Base-by-base conservation (phyloP, 306 rosid species). In the Dalbergia oliveri region DNA sequence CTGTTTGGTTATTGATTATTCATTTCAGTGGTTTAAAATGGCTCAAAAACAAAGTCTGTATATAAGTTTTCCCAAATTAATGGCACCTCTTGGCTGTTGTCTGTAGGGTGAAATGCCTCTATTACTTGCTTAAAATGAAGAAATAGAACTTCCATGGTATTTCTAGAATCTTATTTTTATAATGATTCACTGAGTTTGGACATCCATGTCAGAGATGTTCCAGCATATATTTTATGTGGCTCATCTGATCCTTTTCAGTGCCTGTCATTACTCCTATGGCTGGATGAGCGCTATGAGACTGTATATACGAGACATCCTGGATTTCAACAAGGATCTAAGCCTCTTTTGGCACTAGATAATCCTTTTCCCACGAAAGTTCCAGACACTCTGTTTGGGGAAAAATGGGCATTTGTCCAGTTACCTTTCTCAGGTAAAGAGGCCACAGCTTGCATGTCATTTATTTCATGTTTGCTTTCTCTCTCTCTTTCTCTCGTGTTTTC, bases 321-420 rank as follows among this genome's bases (percentile, higher is more conserved):
- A 71, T 95, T 91, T 82, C 97, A 93, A 75, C 87, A 89, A 86
- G 98, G 96, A 67, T 85, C 91, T 0, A 93, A 84, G 84, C 94
- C 97, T 12, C 92, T 95, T 83, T 89, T 95, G 60, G 88, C 97
- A 54, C 79, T 95, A 66, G 99, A 95, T 61, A 95, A 95, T 81
- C 98, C 98, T 71, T 95, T 95, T 73, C 94, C 99, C 6, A 90
- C 90, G 79, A 89, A 91, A 56, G 98, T 95, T 82, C 99, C 99
- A 3, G 98, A 95, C 11, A 86, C 90, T 82, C 95, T 95, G 37
- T 91, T 88, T 13, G 99, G 99, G 31, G 94, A 93, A 78, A 93
- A 62, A 86, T 95, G 99, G 99, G 97, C 98, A 49, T 95, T 95
- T 80, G 98, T 95, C 54, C 99, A 95, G 69, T 86, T 95, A 78